Percentiles rank a stretch among this genome's conserved stretches.
Evolutionary conservation across 192 early-diverging fungal genomes (phyloP).

Genomic region (Haplosporangium gracile): DNA sequence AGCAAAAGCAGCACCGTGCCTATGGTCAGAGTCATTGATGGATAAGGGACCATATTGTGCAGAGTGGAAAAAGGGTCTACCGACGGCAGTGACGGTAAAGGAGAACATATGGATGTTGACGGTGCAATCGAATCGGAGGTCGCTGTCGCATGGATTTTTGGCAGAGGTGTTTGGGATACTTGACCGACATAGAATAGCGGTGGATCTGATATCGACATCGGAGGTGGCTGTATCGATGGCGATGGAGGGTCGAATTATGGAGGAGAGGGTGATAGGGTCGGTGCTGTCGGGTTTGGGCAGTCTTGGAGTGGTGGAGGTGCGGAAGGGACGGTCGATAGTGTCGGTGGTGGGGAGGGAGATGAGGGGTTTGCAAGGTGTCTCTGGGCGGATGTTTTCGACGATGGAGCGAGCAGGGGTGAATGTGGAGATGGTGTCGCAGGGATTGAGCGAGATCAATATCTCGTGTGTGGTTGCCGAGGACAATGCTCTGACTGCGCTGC

Average conservation of each 20-base stretch:
- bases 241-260: conserved; percentile 62
- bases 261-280: conserved; percentile 75
- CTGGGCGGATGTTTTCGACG: conserved; percentile 93
- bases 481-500: not conserved
- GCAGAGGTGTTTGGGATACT: conserved; percentile 93
- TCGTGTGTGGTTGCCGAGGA: conserved; percentile 85
- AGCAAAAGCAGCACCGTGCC: conserved; percentile 60
- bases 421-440: conserved; percentile 99
- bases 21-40: not conserved
- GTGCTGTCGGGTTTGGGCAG: conserved; percentile 84
- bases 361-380: conserved; percentile 95
- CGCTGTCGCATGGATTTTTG: conserved; percentile 95
- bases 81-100: conserved; percentile 98
- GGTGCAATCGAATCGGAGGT: conserved; percentile 96
- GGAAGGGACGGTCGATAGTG: conserved; percentile 92
- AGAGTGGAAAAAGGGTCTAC: conserved; percentile 78
- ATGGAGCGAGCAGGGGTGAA: conserved; percentile 91
- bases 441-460: conserved; percentile 97
- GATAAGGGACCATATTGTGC: conserved; percentile 54
- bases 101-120: conserved; percentile 94
- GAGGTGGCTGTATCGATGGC: conserved; percentile 97
- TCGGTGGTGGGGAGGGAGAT: conserved; percentile 96
- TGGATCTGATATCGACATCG: conserved; percentile 93
- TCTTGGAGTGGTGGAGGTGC: conserved; percentile 86
- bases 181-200: conserved; percentile 89